phyloP scores from a whole-genome alignment of 306 rosid genomes.

The Vicia villosa region DNA sequence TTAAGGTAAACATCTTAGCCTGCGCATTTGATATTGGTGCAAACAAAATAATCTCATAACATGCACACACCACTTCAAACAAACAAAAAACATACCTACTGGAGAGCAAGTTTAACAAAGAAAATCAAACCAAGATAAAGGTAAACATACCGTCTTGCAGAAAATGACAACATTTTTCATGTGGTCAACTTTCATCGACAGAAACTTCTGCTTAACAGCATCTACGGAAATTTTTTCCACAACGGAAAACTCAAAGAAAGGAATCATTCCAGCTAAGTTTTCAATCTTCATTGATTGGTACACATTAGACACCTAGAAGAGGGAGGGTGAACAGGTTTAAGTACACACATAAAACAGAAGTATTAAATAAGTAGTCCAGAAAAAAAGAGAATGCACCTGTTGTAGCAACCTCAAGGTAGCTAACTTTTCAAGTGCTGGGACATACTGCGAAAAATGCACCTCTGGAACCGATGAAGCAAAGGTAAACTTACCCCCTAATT shows the following conservation, averaged over 20 bases:
- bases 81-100: neutral
- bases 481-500: slow-evolving; percentile 83
- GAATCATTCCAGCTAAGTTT: slow-evolving; percentile 75
- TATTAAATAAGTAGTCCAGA: neutral
- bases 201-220: slow-evolving; percentile 86
- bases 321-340: neutral
- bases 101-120: neutral
- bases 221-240: slow-evolving; percentile 93
- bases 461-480: slow-evolving; percentile 94
- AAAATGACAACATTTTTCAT: slow-evolving; percentile 64
- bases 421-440: slow-evolving; percentile 74
- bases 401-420: slow-evolving; percentile 93
- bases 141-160: slow-evolving; percentile 43
- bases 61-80: neutral
- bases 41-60: neutral
- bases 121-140: neutral
- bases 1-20: neutral
- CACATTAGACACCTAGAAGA: slow-evolving; percentile 76
- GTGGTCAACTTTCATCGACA: slow-evolving; percentile 91
- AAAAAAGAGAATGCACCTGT: slow-evolving; percentile 58
- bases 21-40: neutral
- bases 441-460: slow-evolving; percentile 80
- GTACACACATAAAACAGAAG: neutral
- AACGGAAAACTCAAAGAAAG: slow-evolving; percentile 71
- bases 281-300: slow-evolving; percentile 87